A percentile compares a stretch with the other conserved stretches of the same genome.
phyloP scores from a whole-genome alignment of 140 eudicot species.

The Flaveria floridana region DNA sequence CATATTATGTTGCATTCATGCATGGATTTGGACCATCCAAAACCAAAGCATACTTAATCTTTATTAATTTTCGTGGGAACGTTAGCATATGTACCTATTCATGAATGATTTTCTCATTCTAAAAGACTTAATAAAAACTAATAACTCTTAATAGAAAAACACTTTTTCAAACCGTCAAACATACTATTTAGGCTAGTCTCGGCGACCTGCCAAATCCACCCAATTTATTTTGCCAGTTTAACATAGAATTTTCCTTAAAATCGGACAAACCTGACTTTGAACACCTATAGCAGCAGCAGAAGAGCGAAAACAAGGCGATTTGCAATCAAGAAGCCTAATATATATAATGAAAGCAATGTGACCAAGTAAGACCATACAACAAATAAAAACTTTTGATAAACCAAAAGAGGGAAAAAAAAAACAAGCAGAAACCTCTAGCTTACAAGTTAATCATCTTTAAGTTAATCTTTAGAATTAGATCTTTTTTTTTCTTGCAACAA shows the following conservation, averaged over 20 bases:
- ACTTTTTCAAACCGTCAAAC: too few species aligned
- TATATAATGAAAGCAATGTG: background rate
- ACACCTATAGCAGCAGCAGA: background rate
- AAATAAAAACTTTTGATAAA: background rate
- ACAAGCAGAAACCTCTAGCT: background rate
- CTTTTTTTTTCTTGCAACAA: conserved; percentile 2
- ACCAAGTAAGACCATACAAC: background rate
- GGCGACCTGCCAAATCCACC: too few species aligned
- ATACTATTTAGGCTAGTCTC: background rate
- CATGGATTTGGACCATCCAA: background rate
- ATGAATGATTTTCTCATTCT: too few species aligned
- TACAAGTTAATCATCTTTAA: background rate
- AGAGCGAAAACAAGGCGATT: background rate
- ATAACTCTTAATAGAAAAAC: too few species aligned
- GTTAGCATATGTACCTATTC: too few species aligned
- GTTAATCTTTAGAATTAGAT: background rate
- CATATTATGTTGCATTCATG: too few species aligned
- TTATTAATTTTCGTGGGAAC: too few species aligned
- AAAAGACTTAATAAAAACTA: too few species aligned
- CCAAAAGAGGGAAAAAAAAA: background rate
- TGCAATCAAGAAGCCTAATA: background rate
- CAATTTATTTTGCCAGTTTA: background rate
- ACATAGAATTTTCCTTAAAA: background rate
- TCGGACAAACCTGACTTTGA: background rate
- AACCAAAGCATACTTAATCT: background rate